Evolutionary conservation across 169 alveolate species (phyloP).

Genomic region (Cryptosporidium sp.): DNA sequence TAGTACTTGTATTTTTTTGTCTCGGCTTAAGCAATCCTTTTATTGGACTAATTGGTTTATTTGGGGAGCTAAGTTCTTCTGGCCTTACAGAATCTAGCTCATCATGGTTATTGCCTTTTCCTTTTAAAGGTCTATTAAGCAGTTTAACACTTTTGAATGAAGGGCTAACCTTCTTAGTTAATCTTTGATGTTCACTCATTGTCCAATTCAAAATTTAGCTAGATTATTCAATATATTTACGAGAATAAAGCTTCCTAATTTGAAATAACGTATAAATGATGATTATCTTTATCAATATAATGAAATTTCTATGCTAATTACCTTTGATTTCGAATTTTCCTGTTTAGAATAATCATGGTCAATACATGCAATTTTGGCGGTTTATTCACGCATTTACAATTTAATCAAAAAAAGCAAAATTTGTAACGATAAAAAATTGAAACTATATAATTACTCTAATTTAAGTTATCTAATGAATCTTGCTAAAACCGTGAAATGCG

Average conservation of each 20-base stretch:
- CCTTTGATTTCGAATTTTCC: neutral
- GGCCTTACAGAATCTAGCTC: neutral
- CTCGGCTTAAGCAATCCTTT: slow-evolving; percentile 19
- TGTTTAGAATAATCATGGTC: neutral
- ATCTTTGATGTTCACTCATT: slow-evolving; percentile 21
- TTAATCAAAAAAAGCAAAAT: neutral
- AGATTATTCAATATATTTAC: too few relatives aligned
- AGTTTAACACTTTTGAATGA: slow-evolving; percentile 41
- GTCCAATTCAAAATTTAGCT: neutral
- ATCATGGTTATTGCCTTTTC: neutral
- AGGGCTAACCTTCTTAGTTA: slow-evolving; percentile 8
- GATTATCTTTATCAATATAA: neutral
- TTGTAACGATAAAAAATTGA: neutral
- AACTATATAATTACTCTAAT: neutral
- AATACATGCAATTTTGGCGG: slow-evolving; percentile 65
- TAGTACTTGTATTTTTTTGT: neutral
- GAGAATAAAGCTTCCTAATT: too few relatives aligned
- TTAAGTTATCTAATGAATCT: neutral
- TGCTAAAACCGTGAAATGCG: neutral
- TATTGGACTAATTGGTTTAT: neutral
- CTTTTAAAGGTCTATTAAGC: slow-evolving; percentile 32
- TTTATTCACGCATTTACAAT: neutral
- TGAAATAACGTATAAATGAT: too few relatives aligned
- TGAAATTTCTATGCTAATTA: neutral
- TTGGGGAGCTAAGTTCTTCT: neutral